These are phyloP conservation scores for Gnomoniopsis smithogilvyi DNA, from an alignment of 2,329 filamentous ascomycete genomes.

Conservation along the genomic window DNA sequence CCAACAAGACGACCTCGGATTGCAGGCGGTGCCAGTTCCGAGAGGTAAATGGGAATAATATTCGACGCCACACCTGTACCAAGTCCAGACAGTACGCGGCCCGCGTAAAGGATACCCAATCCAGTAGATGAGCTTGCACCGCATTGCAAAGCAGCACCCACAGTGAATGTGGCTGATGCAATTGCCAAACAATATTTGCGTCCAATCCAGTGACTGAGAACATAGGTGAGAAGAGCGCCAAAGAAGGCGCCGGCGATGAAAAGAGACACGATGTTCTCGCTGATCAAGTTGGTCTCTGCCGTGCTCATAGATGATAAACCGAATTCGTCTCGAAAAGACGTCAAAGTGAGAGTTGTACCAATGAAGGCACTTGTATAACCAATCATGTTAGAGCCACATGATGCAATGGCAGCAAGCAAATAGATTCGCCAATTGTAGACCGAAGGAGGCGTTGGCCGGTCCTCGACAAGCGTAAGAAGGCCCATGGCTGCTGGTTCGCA, in stretches of 20 bases:
- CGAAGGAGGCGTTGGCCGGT: constrained; percentile 52
- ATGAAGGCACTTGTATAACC: constrained; percentile 73
- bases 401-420: constrained; percentile 48
- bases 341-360: constrained; percentile 68
- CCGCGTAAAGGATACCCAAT: constrained; percentile 7
- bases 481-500: background rate
- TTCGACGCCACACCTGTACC: constrained; percentile 8
- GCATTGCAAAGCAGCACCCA: constrained; percentile 12
- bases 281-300: constrained; percentile 48
- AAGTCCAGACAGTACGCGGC: constrained; percentile 7
- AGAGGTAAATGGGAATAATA: constrained; percentile 11
- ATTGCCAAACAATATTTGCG: constrained; percentile 29
- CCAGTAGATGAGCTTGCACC: background rate
- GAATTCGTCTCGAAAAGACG: constrained; percentile 69
- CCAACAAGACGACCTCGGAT: constrained; percentile 14
- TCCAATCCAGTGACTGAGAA: constrained; percentile 48
- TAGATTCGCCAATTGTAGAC: constrained; percentile 54
- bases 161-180: constrained; percentile 8
- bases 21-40: constrained; percentile 12
- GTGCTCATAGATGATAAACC: constrained; percentile 34
- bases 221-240: constrained; percentile 9
- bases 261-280: constrained; percentile 33
- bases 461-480: constrained; percentile 42
- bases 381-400: constrained; percentile 54
- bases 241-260: constrained; percentile 15